A percentile compares a stretch with the other conserved stretches of the same genome.
phyloP scores from a whole-genome alignment of 768 basidiomycete species.

The Tylopilus rubrobrunneus region DNA sequence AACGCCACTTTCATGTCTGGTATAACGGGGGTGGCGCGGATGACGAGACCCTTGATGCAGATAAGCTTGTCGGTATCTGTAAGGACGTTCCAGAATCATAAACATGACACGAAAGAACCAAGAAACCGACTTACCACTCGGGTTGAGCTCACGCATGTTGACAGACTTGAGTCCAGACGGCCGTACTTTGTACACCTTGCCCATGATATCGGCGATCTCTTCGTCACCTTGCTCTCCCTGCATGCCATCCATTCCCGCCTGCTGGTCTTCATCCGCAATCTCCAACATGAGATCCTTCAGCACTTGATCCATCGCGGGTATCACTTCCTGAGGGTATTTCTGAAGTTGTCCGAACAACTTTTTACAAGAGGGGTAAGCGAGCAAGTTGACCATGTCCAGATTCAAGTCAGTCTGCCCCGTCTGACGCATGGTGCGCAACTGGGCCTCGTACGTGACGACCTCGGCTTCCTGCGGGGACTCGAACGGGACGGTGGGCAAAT shows the following conservation, averaged over 20 bases:
- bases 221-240: constrained; percentile 69
- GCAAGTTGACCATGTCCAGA: constrained; percentile 80
- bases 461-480: constrained; percentile 65
- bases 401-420: constrained; percentile 94
- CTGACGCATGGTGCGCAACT: constrained; percentile 80
- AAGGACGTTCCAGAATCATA: not conserved
- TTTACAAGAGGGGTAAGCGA: constrained; percentile 78
- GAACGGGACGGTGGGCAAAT: constrained; percentile 46
- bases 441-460: constrained; percentile 69
- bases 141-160: constrained; percentile 96
- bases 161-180: constrained; percentile 81
- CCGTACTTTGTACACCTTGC: constrained; percentile 85
- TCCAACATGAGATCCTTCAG: constrained; percentile 92
- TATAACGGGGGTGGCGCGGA: constrained; percentile 95
- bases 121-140: constrained; percentile 56
- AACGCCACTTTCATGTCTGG: constrained; percentile 99
- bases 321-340: constrained; percentile 95
- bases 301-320: constrained; percentile 96
- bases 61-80: constrained; percentile 97
- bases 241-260: constrained; percentile 71
- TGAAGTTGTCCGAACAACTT: constrained; percentile 81
- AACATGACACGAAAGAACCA: not conserved
- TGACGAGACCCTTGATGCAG: constrained; percentile 93
- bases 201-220: constrained; percentile 86
- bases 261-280: constrained; percentile 76